Evolutionary conservation across 768 basidiomycete species (phyloP).

Genomic region (Suillus hirtellus): DNA sequence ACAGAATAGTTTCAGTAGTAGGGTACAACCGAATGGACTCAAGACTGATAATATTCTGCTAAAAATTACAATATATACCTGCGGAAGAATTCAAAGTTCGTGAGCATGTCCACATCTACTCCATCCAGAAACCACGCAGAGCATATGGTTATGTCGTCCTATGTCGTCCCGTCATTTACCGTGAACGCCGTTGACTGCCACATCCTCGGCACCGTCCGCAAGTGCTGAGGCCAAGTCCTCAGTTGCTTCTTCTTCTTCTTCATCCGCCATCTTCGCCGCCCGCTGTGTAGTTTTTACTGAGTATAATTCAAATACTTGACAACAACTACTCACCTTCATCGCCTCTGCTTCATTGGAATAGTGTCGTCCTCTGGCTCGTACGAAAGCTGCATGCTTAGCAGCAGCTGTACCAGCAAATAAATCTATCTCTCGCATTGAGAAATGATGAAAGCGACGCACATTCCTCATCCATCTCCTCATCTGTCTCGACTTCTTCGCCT

Average conservation of each 20-base stretch:
- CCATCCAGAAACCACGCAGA: background rate
- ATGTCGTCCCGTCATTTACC: conserved; percentile 13
- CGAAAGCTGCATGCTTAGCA: conserved; percentile 79
- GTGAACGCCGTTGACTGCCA: conserved; percentile 26
- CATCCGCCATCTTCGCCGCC: conserved; percentile 63
- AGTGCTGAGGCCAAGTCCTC: conserved; percentile 18
- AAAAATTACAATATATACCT: conserved; percentile 10
- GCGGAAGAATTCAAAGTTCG: conserved; percentile 4
- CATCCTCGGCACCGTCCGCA: conserved; percentile 5
- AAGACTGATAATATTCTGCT: conserved; percentile 7
- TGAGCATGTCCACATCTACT: conserved; percentile 5
- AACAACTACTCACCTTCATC: conserved; percentile 69
- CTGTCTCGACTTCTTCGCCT: conserved; percentile 60
- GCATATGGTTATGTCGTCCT: background rate
- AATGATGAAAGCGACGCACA: conserved; percentile 41
- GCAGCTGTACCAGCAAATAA: conserved; percentile 51
- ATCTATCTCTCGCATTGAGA: conserved; percentile 6
- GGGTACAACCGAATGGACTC: background rate
- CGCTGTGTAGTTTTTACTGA: conserved; percentile 41
- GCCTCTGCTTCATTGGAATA: conserved; percentile 92
- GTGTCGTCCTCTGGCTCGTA: conserved; percentile 78
- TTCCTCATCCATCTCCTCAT: conserved; percentile 89
- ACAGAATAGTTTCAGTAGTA: background rate
- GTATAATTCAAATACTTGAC: background rate
- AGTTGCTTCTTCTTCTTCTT: conserved; percentile 34